Percentiles rank a stretch among this genome's conserved stretches.
phyloP scores from a whole-genome alignment of 1,284 basidiomycete genomes.

The Malassezia cuniculi region DNA sequence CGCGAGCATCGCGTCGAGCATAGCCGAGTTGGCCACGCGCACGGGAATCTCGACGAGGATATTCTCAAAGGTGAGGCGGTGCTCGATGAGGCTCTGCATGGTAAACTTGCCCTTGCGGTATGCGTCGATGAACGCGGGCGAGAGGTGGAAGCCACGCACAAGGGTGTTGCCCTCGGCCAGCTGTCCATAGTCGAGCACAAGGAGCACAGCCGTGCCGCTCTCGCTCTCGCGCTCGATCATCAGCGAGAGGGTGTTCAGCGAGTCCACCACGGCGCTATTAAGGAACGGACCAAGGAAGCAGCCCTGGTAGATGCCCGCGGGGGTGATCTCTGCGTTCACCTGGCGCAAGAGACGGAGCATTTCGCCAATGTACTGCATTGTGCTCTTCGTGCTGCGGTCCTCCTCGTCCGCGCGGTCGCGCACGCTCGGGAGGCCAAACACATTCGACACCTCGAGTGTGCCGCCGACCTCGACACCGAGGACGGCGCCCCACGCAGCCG shows the following conservation, averaged over 20 bases:
- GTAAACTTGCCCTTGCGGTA: conserved; percentile 79
- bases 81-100: conserved; percentile 63
- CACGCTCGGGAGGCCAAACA: conserved; percentile 33
- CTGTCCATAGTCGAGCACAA: conserved; percentile 43
- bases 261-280: conserved; percentile 74
- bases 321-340: conserved; percentile 82
- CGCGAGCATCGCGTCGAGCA: conserved; percentile 72
- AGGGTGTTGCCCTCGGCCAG: conserved; percentile 67
- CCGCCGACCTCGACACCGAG: conserved; percentile 42
- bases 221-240: conserved; percentile 42
- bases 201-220: conserved; percentile 36
- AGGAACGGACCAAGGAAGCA: conserved; percentile 56
- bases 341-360: conserved; percentile 79
- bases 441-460: conserved; percentile 40
- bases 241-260: conserved; percentile 47
- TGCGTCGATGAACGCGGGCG: conserved; percentile 68
- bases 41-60: conserved; percentile 83
- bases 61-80: conserved; percentile 74
- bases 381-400: conserved; percentile 29
- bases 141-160: conserved; percentile 81
- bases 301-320: conserved; percentile 94
- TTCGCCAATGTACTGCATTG: conserved; percentile 57
- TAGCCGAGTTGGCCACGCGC: conserved; percentile 70
- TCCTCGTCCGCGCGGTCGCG: conserved; percentile 31
- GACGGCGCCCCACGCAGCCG: conserved; percentile 33